A percentile compares a stretch with the other conserved stretches of the same genome.
Conservation (phyloP, 768 basidiomycete species). For the Pleurotus giganteus region DNA sequence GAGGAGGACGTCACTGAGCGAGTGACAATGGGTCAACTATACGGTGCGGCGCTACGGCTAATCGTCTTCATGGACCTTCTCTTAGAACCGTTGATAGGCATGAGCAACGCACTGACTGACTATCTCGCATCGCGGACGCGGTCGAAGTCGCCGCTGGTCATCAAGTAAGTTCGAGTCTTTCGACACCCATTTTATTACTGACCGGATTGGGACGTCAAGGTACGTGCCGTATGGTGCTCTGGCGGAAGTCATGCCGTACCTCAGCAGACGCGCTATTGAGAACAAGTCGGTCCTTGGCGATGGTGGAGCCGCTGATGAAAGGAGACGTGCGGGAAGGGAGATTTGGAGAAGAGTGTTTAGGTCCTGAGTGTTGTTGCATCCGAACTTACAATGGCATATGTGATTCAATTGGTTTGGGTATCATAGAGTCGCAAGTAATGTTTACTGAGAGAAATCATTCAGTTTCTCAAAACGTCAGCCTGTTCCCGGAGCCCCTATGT, state of each 20-base stretch:
- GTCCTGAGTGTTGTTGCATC: slow-evolving; percentile 13
- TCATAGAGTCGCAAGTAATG: too few relatives aligned
- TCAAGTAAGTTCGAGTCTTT: slow-evolving; percentile 53
- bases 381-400: too few relatives aligned
- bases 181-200: neutral
- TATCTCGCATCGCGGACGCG: slow-evolving; percentile 57
- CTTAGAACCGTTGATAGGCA: slow-evolving; percentile 45
- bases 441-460: too few relatives aligned
- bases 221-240: slow-evolving; percentile 78
- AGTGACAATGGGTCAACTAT: slow-evolving; percentile 78
- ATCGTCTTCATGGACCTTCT: slow-evolving; percentile 17
- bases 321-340: slow-evolving; percentile 50
- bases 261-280: slow-evolving; percentile 85
- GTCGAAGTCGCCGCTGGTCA: slow-evolving; percentile 60
- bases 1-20: slow-evolving; percentile 57
- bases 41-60: too few relatives aligned
- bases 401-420: too few relatives aligned
- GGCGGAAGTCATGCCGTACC: slow-evolving; percentile 84
- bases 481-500: too few relatives aligned
- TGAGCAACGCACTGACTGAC: slow-evolving; percentile 82
- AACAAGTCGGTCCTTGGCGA: slow-evolving; percentile 85
- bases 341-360: slow-evolving; percentile 45
- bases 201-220: slow-evolving; percentile 22
- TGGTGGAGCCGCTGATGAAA: slow-evolving; percentile 63
- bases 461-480: too few relatives aligned